Conservation (phyloP, 83 land plant genomes). For the Picea engelmannii region DNA sequence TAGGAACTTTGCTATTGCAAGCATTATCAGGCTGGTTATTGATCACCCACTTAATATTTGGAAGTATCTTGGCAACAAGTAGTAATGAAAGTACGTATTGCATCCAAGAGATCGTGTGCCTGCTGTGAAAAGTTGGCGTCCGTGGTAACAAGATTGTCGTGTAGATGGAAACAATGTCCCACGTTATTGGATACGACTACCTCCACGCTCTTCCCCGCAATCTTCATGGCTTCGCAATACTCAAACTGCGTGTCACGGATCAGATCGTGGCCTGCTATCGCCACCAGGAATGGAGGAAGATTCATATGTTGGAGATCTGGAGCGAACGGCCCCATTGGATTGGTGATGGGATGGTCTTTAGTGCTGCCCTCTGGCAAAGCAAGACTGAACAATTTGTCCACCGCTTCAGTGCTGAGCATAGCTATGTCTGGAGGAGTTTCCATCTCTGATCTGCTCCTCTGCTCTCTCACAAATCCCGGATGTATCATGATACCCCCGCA, state of each 20-base stretch:
- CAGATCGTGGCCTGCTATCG: constrained; percentile 56
- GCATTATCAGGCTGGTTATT: no score
- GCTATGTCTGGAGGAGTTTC: constrained; percentile 32
- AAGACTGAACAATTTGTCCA: constrained; percentile 48
- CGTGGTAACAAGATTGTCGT: constrained; percentile 14
- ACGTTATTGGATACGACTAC: constrained; percentile 25
- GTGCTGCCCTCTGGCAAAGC: constrained; percentile 39
- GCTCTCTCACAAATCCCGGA: constrained; percentile 48
- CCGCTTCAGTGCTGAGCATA: constrained; percentile 48
- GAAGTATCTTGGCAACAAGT: background rate
- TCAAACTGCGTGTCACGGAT: constrained; percentile 54
- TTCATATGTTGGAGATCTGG: constrained; percentile 27
- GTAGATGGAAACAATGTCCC: constrained; percentile 44
- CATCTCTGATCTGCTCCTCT: constrained; percentile 54
- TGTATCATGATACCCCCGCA: constrained; percentile 53
- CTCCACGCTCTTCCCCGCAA: constrained; percentile 51
- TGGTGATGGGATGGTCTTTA: constrained; percentile 52
- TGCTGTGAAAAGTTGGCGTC: constrained; percentile 31
- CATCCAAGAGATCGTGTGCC: constrained; percentile 19
- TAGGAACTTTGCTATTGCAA: no score
- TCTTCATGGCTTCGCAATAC: constrained; percentile 58
- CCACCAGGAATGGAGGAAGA: constrained; percentile 47
- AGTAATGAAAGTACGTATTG: constrained; percentile 33
- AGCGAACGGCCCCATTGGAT: constrained; percentile 76
- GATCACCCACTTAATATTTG: no score